A percentile compares a stretch with the other conserved stretches of the same genome.
phyloP scores from a whole-genome alignment of 2,329 filamentous ascomycete species.

The Emergomyces africanus region DNA sequence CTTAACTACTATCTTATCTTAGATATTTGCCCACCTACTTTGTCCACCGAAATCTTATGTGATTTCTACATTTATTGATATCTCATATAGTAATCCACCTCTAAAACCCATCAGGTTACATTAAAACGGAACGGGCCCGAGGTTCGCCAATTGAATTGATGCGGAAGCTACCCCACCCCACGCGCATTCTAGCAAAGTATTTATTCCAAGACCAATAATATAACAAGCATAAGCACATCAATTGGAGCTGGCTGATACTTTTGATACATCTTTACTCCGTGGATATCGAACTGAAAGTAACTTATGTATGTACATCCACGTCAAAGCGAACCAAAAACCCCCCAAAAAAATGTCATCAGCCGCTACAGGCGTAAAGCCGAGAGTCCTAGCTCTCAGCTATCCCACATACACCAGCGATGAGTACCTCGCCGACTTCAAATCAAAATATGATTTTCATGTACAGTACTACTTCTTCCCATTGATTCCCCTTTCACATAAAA shows the following conservation, averaged over 20 bases:
- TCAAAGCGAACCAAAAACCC: too few species aligned
- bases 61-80: too few species aligned
- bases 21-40: too few species aligned
- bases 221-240: neutral
- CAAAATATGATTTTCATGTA: conserved; percentile 8
- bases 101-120: neutral
- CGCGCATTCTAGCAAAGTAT: too few species aligned
- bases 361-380: conserved; percentile 1
- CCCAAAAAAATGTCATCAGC: neutral
- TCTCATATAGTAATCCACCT: too few species aligned
- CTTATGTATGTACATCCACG: too few species aligned
- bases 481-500: neutral
- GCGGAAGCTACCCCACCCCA: neutral
- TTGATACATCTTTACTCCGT: neutral
- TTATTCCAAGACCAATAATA: neutral
- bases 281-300: too few species aligned
- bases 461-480: neutral
- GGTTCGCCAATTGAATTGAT: neutral
- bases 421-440: conserved; percentile 7
- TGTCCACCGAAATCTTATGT: too few species aligned
- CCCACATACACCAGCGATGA: conserved; percentile 6
- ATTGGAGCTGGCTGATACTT: neutral
- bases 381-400: conserved; percentile 6
- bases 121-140: neutral
- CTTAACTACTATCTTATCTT: too few species aligned